These are phyloP conservation scores for Podospora anserina DNA, from an alignment of 495 filamentous ascomycete genomes.

Conservation along the genomic window DNA sequence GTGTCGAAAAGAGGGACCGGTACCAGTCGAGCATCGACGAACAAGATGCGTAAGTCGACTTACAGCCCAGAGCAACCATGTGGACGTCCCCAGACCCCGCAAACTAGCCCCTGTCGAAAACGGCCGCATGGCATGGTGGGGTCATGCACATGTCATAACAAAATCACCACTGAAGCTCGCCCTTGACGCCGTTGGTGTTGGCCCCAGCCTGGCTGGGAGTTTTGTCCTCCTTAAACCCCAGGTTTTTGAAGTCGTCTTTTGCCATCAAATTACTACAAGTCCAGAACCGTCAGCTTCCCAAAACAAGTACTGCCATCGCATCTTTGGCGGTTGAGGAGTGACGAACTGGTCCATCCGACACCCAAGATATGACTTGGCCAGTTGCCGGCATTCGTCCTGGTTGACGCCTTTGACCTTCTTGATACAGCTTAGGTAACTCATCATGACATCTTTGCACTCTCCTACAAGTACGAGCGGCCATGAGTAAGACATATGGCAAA, in stretches of 20 bases:
- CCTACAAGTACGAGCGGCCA: conserved; percentile 46
- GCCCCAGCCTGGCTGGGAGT: conserved; percentile 13
- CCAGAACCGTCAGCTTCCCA: neutral
- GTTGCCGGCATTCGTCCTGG: conserved; percentile 73
- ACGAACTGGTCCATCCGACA: conserved; percentile 91
- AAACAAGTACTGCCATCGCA: neutral
- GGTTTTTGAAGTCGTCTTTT: conserved; percentile 85
- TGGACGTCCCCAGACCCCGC: conserved; percentile 3
- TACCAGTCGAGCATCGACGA: neutral
- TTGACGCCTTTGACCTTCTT: conserved; percentile 78
- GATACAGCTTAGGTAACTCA: conserved; percentile 77
- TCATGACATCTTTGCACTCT: conserved; percentile 89
- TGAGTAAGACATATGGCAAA: conserved; percentile 12
- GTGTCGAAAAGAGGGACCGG: neutral
- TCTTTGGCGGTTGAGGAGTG: neutral
- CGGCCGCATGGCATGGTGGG: neutral
- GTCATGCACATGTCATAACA: neutral
- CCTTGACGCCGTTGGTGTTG: conserved; percentile 37
- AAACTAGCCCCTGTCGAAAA: conserved; percentile 4
- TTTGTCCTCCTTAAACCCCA: conserved; percentile 60
- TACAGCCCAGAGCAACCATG: neutral
- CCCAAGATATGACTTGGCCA: conserved; percentile 82
- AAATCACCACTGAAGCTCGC: conserved; percentile 44
- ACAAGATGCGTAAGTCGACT: neutral
- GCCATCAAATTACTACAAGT: conserved; percentile 89